Evolutionary conservation across 2,329 filamentous ascomycete species (phyloP).

Genomic region (Ceratocystis harringtonii): DNA sequence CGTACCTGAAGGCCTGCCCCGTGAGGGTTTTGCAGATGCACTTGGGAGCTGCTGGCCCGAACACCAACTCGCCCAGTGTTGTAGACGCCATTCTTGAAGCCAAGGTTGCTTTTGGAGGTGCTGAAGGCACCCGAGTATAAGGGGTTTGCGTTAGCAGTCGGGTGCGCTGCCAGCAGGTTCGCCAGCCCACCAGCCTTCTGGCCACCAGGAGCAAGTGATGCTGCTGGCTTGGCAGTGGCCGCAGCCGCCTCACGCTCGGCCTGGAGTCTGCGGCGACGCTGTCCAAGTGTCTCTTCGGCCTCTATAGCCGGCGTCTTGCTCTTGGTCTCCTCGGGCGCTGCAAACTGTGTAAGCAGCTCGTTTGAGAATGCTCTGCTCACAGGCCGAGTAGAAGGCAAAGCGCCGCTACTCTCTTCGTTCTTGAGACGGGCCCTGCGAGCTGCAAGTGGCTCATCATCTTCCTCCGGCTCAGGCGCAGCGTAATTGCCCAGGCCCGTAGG

Average conservation of each 20-base stretch:
- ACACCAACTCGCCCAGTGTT: slow-evolving; percentile 35
- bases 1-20: not conserved
- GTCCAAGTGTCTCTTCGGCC: slow-evolving; percentile 65
- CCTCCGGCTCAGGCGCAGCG: slow-evolving; percentile 29
- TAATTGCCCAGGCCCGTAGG: slow-evolving; percentile 24
- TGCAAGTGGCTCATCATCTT: slow-evolving; percentile 30
- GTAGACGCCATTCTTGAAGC: slow-evolving; percentile 38
- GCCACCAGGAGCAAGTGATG: slow-evolving; percentile 14
- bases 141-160: slow-evolving; percentile 23
- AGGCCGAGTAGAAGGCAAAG: slow-evolving; percentile 39
- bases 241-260: slow-evolving; percentile 51
- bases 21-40: slow-evolving; percentile 1
- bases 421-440: slow-evolving; percentile 9
- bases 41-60: slow-evolving; percentile 15
- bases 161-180: slow-evolving; percentile 38
- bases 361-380: slow-evolving; percentile 52
- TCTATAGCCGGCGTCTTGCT: slow-evolving; percentile 26
- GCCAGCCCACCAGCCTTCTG: slow-evolving; percentile 38
- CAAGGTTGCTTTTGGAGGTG: slow-evolving; percentile 26
- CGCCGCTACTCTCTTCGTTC: slow-evolving; percentile 21
- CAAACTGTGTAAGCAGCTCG: slow-evolving; percentile 53
- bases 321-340: not conserved
- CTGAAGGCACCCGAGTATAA: slow-evolving; percentile 20
- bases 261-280: slow-evolving; percentile 59
- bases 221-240: slow-evolving; percentile 33